Conservation (phyloP, 495 filamentous ascomycete species). For the Penicillium cataractarum region DNA sequence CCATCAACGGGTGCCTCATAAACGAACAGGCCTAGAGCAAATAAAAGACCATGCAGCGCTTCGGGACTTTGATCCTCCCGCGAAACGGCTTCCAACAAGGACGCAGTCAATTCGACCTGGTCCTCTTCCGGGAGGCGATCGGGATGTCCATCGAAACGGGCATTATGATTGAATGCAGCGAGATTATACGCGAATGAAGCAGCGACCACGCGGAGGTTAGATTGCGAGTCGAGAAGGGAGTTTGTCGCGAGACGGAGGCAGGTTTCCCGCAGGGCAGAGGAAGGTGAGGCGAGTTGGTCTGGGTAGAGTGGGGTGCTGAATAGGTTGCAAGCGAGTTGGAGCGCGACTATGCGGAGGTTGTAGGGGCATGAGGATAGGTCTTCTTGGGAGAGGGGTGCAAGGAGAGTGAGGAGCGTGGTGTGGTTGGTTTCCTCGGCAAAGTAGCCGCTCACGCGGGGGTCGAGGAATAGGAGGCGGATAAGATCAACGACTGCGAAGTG, state of each 20-base stretch:
- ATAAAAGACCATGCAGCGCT: slow-evolving; percentile 69
- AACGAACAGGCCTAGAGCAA: slow-evolving; percentile 71
- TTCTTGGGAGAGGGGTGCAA: slow-evolving; percentile 58
- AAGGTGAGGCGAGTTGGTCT: slow-evolving; percentile 39
- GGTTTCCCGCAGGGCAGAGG: slow-evolving; percentile 37
- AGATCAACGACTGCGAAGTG: slow-evolving; percentile 83
- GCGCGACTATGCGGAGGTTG: slow-evolving; percentile 76
- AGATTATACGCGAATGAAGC: slow-evolving; percentile 85
- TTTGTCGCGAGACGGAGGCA: slow-evolving; percentile 52
- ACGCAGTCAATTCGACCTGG: slow-evolving; percentile 78
- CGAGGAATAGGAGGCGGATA: slow-evolving; percentile 73
- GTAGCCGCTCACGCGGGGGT: slow-evolving; percentile 83
- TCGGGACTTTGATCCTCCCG: slow-evolving; percentile 70
- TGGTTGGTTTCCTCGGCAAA: slow-evolving; percentile 76
- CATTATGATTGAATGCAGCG: slow-evolving; percentile 66
- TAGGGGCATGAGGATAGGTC: slow-evolving; percentile 64
- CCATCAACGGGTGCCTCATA: slow-evolving; percentile 71
- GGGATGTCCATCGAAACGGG: slow-evolving; percentile 57
- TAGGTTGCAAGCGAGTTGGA: slow-evolving; percentile 66
- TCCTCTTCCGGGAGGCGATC: slow-evolving; percentile 67
- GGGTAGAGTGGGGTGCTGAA: slow-evolving; percentile 59
- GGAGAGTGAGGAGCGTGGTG: slow-evolving; percentile 63
- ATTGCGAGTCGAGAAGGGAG: slow-evolving; percentile 57
- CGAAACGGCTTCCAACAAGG: slow-evolving; percentile 73
- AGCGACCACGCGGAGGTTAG: slow-evolving; percentile 70